Evolutionary conservation across 2,329 filamentous ascomycete genomes (phyloP).

Genomic region (Aspergillus spinulosporus): DNA sequence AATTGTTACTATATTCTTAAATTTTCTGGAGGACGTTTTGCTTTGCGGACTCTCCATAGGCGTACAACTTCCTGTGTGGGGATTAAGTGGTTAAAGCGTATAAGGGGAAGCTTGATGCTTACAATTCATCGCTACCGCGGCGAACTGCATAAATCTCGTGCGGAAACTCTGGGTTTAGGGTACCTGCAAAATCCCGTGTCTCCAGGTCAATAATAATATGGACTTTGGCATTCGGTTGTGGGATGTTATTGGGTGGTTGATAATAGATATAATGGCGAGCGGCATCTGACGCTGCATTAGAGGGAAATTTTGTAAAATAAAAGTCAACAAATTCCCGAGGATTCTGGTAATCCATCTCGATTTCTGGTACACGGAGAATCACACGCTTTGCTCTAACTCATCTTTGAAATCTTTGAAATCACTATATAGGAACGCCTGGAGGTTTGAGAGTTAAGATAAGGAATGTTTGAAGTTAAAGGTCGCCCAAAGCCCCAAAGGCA

Average conservation of each 20-base stretch:
- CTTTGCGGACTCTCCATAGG: background rate
- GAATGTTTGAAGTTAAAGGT: too few relatives aligned
- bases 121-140: background rate
- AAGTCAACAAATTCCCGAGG: background rate
- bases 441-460: too few relatives aligned
- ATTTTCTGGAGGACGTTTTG: constrained; percentile 1
- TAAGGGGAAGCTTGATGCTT: background rate
- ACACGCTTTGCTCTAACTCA: background rate
- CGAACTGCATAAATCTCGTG: too few relatives aligned
- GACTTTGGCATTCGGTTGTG: constrained; percentile 1
- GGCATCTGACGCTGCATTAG: background rate
- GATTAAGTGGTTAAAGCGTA: background rate
- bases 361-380: constrained; percentile 4
- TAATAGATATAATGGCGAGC: constrained; percentile 6
- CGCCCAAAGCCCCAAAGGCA: too few relatives aligned
- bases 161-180: too few relatives aligned
- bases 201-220: constrained; percentile 10
- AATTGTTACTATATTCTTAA: background rate
- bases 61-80: constrained; percentile 4
- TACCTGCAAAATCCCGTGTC: background rate
- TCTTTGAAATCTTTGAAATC: background rate
- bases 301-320: constrained; percentile 9
- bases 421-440: too few relatives aligned
- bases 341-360: background rate
- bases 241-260: constrained; percentile 7